phyloP scores from a whole-genome alignment of 257 asterid genomes.

The Salvia rosmarinus region DNA sequence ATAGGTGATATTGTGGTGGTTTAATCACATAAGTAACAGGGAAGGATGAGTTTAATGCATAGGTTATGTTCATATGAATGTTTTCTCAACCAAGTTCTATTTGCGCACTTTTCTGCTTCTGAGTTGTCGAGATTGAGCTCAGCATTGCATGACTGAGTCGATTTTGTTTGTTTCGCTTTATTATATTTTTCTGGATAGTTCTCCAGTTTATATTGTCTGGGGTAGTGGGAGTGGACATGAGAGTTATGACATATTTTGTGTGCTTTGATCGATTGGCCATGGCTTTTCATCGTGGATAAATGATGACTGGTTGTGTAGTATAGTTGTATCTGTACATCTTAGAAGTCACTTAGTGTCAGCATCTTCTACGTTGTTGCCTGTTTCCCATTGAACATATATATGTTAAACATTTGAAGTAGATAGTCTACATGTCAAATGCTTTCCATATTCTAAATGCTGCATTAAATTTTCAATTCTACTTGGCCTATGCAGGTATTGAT shows the following conservation, averaged over 20 bases:
- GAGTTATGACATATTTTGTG: neutral
- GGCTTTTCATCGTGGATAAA: neutral
- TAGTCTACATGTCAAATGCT: neutral
- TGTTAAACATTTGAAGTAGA: neutral
- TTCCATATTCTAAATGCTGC: neutral
- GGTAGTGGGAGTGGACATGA: neutral
- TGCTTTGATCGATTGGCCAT: neutral
- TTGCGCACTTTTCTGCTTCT: neutral
- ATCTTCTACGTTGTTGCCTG: neutral
- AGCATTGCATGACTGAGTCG: neutral
- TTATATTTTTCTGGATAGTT: neutral
- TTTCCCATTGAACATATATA: neutral
- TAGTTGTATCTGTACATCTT: slow-evolving; percentile 9
- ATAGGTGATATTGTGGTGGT: neutral
- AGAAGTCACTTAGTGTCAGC: neutral
- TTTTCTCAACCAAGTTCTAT: neutral
- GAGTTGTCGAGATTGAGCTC: neutral
- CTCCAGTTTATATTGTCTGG: neutral
- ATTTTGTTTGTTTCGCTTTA: neutral
- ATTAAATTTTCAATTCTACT: slow-evolving; percentile 30
- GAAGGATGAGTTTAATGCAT: neutral
- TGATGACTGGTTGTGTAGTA: neutral
- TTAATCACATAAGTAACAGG: neutral
- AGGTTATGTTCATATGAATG: neutral
- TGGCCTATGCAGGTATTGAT: slow-evolving; percentile 57